A percentile compares a stretch with the other conserved stretches of the same genome.
These are phyloP conservation scores for Dianthus caryophyllus DNA, from an alignment of 148 eudicot species.

Conservation along the genomic window DNA sequence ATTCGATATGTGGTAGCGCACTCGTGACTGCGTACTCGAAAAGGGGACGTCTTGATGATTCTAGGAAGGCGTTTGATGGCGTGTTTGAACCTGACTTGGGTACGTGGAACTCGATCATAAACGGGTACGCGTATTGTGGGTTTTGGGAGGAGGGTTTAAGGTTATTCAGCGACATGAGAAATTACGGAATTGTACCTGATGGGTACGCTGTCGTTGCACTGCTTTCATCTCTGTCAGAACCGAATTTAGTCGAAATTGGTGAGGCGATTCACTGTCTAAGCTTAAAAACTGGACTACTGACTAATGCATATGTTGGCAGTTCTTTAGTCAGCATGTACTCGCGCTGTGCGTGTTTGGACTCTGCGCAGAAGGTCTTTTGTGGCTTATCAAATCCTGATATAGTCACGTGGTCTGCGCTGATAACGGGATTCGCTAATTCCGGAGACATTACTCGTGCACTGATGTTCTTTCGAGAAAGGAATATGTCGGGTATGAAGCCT, in stretches of 20 bases:
- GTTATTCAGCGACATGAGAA: constrained; percentile 43
- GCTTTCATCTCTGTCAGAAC: constrained; percentile 40
- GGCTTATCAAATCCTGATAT: constrained; percentile 52
- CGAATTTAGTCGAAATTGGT: constrained; percentile 43
- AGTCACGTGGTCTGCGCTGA: constrained; percentile 74
- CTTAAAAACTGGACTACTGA: constrained; percentile 49
- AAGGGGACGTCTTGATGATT: constrained; percentile 45
- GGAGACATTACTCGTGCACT: constrained; percentile 41
- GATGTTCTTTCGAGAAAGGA: constrained; percentile 43
- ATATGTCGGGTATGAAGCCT: constrained; percentile 40
- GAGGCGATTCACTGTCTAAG: constrained; percentile 59
- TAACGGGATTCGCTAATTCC: constrained; percentile 59
- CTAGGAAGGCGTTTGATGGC: constrained; percentile 47
- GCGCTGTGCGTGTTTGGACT: constrained; percentile 53
- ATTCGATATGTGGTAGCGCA: constrained; percentile 55
- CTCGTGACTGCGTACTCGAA: constrained; percentile 70
- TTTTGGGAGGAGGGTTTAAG: constrained; percentile 43
- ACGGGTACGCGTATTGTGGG: constrained; percentile 57
- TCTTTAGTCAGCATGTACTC: constrained; percentile 73
- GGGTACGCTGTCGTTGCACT: constrained; percentile 71
- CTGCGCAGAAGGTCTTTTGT: constrained; percentile 50
- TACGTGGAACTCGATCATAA: constrained; percentile 65
- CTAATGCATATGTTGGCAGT: constrained; percentile 53
- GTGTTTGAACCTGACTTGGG: constrained; percentile 55
- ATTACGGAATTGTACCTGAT: constrained; percentile 47